Evolutionary conservation across 2,329 filamentous ascomycete species (phyloP).

Genomic region (Calonectria pseudoturangicola): DNA sequence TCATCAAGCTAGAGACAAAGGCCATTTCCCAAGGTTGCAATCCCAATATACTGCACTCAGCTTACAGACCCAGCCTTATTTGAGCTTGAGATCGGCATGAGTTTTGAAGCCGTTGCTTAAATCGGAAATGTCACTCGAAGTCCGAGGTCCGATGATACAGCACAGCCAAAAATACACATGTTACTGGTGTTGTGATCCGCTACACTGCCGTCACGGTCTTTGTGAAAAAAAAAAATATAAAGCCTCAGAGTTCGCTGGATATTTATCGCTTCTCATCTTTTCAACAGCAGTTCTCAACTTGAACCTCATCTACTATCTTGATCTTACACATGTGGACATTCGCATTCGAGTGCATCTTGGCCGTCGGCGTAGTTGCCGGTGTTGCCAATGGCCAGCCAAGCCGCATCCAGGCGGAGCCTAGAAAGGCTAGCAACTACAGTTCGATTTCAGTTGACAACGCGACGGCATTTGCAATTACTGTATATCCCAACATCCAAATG

Average conservation of each 20-base stretch:
- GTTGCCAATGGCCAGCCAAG: background rate
- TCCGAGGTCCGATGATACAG: background rate
- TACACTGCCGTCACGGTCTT: background rate
- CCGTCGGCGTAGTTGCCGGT: background rate
- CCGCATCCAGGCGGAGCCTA: rapidly evolving
- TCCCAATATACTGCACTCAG: no score
- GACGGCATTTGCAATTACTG: background rate
- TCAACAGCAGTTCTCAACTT: background rate
- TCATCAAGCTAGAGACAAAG: background rate
- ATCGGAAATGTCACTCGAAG: background rate
- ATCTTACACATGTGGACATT: background rate
- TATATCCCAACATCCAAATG: background rate
- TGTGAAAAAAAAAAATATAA: background rate
- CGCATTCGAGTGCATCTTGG: background rate
- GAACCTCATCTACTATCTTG: background rate
- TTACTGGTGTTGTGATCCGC: background rate
- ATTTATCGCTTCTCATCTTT: no score
- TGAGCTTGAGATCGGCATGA: no score
- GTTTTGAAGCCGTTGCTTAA: no score
- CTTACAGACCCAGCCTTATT: no score
- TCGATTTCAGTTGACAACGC: slow-evolving; percentile 5
- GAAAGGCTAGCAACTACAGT: background rate
- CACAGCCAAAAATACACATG: background rate
- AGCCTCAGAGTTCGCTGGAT: background rate
- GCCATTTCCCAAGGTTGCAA: no score